Evolutionary conservation across 495 filamentous ascomycete genomes (phyloP).

Genomic region (Lophiotrema nucula): DNA sequence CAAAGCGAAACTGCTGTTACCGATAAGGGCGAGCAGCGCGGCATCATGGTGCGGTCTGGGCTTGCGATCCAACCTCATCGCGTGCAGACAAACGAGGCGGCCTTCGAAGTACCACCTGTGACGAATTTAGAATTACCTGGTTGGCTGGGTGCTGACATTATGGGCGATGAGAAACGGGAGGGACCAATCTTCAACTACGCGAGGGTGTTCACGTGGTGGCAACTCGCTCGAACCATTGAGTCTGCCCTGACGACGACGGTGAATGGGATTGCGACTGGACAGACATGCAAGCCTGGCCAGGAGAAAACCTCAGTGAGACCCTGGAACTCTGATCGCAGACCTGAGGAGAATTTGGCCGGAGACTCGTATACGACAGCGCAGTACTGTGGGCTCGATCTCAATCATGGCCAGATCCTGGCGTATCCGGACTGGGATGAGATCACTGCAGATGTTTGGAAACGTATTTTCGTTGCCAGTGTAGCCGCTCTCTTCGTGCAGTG

Average conservation of each 20-base stretch:
- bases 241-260: slow-evolving; percentile 15
- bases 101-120: slow-evolving; percentile 23
- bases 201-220: slow-evolving; percentile 33
- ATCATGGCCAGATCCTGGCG: slow-evolving; percentile 17
- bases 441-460: slow-evolving; percentile 24
- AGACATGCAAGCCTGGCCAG: slow-evolving; percentile 12
- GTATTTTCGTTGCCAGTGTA: slow-evolving; percentile 23
- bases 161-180: slow-evolving; percentile 25
- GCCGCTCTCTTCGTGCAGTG: slow-evolving; percentile 28
- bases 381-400: slow-evolving; percentile 28
- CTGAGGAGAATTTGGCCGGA: slow-evolving; percentile 25
- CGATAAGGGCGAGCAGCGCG: slow-evolving; percentile 12
- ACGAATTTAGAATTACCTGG: slow-evolving; percentile 14
- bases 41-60: slow-evolving; percentile 19
- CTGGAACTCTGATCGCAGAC: slow-evolving; percentile 13
- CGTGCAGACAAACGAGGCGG: slow-evolving; percentile 22
- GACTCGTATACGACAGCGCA: slow-evolving; percentile 22
- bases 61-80: slow-evolving; percentile 25
- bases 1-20: neutral
- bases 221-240: slow-evolving; percentile 28
- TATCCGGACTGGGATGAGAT: slow-evolving; percentile 30
- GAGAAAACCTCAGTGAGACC: neutral
- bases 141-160: slow-evolving; percentile 30
- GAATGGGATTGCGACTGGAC: slow-evolving; percentile 18
- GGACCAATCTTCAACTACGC: slow-evolving; percentile 34